A percentile compares a stretch with the other conserved stretches of the same genome.
Conservation (phyloP, 2,329 filamentous ascomycete species). For the Penicillium crustosum region DNA sequence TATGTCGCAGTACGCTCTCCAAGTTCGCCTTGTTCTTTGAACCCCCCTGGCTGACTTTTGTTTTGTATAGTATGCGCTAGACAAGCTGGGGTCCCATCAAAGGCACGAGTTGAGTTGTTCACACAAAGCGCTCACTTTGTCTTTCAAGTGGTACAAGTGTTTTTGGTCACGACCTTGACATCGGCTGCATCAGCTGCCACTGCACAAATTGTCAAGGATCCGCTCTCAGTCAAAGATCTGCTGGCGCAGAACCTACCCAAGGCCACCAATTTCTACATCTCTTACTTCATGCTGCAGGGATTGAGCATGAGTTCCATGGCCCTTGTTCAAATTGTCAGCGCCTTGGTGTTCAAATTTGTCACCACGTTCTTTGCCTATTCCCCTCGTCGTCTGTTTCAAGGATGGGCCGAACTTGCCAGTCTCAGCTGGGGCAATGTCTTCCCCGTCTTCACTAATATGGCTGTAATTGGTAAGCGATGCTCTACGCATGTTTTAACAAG, state of each 20-base stretch:
- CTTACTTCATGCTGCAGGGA: slow-evolving; percentile 91
- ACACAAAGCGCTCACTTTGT: slow-evolving; percentile 86
- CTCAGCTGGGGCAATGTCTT: slow-evolving; percentile 83
- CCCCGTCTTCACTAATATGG: slow-evolving; percentile 76
- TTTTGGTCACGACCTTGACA: slow-evolving; percentile 79
- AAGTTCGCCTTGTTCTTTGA: background rate
- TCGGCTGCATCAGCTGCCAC: slow-evolving; percentile 75
- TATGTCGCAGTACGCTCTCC: slow-evolving; percentile 66
- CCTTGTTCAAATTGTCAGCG: slow-evolving; percentile 69
- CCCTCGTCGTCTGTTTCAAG: slow-evolving; percentile 72
- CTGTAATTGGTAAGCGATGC: slow-evolving; percentile 67
- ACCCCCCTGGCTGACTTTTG: slow-evolving; percentile 4
- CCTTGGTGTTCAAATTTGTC: slow-evolving; percentile 70
- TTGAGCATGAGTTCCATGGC: slow-evolving; percentile 71
- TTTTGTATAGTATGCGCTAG: slow-evolving; percentile 65
- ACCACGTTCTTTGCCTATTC: slow-evolving; percentile 68
- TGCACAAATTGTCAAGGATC: slow-evolving; percentile 64
- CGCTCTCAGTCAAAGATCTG: slow-evolving; percentile 62
- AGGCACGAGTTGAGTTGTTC: slow-evolving; percentile 78
- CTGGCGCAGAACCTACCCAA: slow-evolving; percentile 76
- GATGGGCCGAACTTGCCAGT: slow-evolving; percentile 72
- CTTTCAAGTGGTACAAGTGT: slow-evolving; percentile 76
- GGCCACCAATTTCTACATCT: slow-evolving; percentile 91
- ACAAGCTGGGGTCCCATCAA: slow-evolving; percentile 74
- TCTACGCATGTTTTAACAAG: too few species aligned